Evolutionary conservation across 176 grass and related monocot genomes (phyloP).

Genomic region (Dendrocalamus sinicus): DNA sequence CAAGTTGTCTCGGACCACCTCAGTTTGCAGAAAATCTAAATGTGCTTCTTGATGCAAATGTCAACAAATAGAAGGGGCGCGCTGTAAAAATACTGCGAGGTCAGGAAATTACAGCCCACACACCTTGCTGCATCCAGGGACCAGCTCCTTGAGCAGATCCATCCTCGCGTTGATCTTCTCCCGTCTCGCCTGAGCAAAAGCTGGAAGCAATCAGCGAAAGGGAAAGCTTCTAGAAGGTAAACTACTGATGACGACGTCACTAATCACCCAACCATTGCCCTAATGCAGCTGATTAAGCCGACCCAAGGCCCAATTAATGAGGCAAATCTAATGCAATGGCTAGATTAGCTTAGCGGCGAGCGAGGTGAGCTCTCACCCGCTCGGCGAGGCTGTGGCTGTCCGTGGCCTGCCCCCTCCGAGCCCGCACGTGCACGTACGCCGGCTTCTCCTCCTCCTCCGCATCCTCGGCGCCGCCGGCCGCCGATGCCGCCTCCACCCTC

Average conservation of each 20-base stretch:
- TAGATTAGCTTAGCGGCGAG: no score
- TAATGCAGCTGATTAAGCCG: no score
- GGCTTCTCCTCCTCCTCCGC: slow-evolving; percentile 66
- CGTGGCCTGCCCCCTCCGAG: slow-evolving; percentile 68
- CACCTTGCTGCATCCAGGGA: slow-evolving; percentile 88
- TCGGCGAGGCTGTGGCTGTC: slow-evolving; percentile 80
- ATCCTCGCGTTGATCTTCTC: slow-evolving; percentile 91
- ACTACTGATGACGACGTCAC: no score
- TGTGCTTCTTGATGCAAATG: background rate
- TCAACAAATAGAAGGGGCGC: background rate
- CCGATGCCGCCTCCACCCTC: no score
- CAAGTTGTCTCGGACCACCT: no score
- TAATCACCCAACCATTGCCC: no score
- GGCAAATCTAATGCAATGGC: no score
- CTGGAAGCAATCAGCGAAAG: background rate
- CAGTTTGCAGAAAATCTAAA: background rate
- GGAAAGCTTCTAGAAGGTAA: background rate
- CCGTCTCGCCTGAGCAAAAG: slow-evolving; percentile 65
- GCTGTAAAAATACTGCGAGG: background rate
- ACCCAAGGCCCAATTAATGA: no score
- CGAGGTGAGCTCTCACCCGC: slow-evolving; percentile 47
- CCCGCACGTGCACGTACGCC: slow-evolving; percentile 82
- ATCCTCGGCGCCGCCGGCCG: no score
- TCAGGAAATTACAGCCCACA: background rate
- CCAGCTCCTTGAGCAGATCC: slow-evolving; percentile 91